Evolutionary conservation across 306 rosid species (phyloP), one percentile per base, ranked within the genome.

Genomic region (Quercus variabilis): DNA sequence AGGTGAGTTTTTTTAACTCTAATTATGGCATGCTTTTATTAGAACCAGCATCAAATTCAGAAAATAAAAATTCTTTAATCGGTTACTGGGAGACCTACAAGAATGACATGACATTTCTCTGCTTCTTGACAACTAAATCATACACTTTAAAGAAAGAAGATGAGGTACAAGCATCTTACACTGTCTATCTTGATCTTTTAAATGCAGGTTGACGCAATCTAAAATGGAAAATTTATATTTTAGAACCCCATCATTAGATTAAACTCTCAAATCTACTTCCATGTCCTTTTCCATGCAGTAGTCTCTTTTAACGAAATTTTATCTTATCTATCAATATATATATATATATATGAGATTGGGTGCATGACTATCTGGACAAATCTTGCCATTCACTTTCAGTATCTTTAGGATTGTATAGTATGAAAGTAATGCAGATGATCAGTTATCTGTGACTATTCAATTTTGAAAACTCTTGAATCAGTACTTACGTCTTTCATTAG

Each of bases 1-100:
- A 96, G 97, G 99, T 96, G 87, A 59, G 85, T 72, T 78, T 77
- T 62, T 28, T 62, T 28, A 26, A 76, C 55, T 73, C 26, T 64
- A 80, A 62, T 60, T 74, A 4, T 55, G 55, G 52, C n/a, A 60
- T 58, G 63, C 55, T 80, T 77, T 77, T 77, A 76, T 57, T 56
- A 19, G 62, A 43, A 75, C 55, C 69, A 17, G 74, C 78, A 54
- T 68, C 74, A 46, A 52, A 67, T 25, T 26, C 63, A 73, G 3
- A 58, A 65, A 25, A 12, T 5, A 26, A 14, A 63, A 26, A 15
- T 28, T 63, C 69, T 63, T 18, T 33, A 28, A 63, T 13, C 2
- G 18, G 5, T 25, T 25, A 60, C 30, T 63, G 69, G n/a, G 33
- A 26, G 69, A 33, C 65, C 41, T 63, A 28, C 41, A 28, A 63